These are phyloP conservation scores for Aspergillus cejpii DNA, from an alignment of 2,329 filamentous ascomycete species.

Conservation along the genomic window DNA sequence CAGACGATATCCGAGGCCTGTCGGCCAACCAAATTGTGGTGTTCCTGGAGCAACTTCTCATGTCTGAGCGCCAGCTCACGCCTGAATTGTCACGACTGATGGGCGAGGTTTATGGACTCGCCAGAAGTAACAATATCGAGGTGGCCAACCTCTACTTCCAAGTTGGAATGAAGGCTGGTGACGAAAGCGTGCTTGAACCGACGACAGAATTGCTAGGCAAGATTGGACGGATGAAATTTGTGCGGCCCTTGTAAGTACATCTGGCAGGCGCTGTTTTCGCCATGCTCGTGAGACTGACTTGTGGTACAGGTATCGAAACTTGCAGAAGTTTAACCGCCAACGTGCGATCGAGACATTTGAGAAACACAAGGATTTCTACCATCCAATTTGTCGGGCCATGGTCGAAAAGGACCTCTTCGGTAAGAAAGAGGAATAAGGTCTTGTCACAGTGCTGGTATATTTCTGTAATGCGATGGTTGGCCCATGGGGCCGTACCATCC, in stretches of 20 bases:
- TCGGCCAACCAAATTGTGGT: slow-evolving; percentile 85
- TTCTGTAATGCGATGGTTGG: not conserved
- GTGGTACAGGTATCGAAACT: slow-evolving; percentile 48
- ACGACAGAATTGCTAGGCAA: slow-evolving; percentile 68
- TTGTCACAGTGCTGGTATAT: not conserved
- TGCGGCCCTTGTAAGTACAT: slow-evolving; percentile 63
- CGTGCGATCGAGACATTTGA: slow-evolving; percentile 77
- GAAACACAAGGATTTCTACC: slow-evolving; percentile 86
- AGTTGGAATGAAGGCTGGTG: slow-evolving; percentile 68
- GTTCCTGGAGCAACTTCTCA: slow-evolving; percentile 74
- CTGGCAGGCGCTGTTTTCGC: not conserved
- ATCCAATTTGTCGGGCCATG: slow-evolving; percentile 83
- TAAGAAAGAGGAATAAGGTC: slow-evolving; percentile 23
- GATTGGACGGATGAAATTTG: slow-evolving; percentile 96
- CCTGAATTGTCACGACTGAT: slow-evolving; percentile 62
- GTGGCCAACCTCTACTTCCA: slow-evolving; percentile 73
- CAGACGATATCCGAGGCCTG: slow-evolving; percentile 65
- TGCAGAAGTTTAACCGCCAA: slow-evolving; percentile 66
- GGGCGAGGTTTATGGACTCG: slow-evolving; percentile 66
- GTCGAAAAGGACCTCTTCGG: slow-evolving; percentile 74
- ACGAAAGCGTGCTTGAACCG: slow-evolving; percentile 61
- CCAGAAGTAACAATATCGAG: slow-evolving; percentile 76
- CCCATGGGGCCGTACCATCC: not conserved
- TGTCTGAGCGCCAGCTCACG: slow-evolving; percentile 58
- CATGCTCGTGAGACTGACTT: slow-evolving; percentile 10